Conservation (phyloP, 768 basidiomycete genomes). For the Steccherinum ochraceum region DNA sequence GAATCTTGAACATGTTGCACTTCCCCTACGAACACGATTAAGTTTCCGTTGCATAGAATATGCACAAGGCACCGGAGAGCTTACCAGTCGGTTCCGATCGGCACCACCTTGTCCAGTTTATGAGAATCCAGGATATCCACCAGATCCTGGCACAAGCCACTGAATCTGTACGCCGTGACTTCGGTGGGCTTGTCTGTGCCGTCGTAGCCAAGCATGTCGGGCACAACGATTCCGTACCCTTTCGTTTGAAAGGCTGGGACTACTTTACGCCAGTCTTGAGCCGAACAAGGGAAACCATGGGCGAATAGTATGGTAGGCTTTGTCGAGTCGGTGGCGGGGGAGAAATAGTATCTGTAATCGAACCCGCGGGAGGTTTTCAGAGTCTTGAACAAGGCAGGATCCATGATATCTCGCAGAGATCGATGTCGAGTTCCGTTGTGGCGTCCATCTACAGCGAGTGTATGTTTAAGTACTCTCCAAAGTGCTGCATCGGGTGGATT, state of each 20-base stretch:
- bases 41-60: too few species aligned
- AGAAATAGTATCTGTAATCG: constrained; percentile 30
- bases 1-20: too few species aligned
- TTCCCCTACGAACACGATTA: too few species aligned
- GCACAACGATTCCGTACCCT: constrained; percentile 39
- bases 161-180: constrained; percentile 19
- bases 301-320: constrained; percentile 36
- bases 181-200: constrained; percentile 36
- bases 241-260: constrained; percentile 30
- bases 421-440: too few species aligned
- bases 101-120: constrained; percentile 21
- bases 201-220: constrained; percentile 43
- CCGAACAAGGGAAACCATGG: constrained; percentile 39
- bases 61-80: not conserved
- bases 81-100: constrained; percentile 30
- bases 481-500: too few species aligned
- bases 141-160: constrained; percentile 23
- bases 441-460: too few species aligned
- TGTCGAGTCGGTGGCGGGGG: constrained; percentile 15
- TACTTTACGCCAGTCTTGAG: constrained; percentile 35
- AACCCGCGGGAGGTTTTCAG: constrained; percentile 28
- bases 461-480: too few species aligned
- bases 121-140: constrained; percentile 28
- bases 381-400: too few species aligned
- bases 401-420: too few species aligned